These are phyloP conservation scores for Pterocarpus macrocarpus DNA, from an alignment of 306 rosid genomes.

Conservation along the genomic window DNA sequence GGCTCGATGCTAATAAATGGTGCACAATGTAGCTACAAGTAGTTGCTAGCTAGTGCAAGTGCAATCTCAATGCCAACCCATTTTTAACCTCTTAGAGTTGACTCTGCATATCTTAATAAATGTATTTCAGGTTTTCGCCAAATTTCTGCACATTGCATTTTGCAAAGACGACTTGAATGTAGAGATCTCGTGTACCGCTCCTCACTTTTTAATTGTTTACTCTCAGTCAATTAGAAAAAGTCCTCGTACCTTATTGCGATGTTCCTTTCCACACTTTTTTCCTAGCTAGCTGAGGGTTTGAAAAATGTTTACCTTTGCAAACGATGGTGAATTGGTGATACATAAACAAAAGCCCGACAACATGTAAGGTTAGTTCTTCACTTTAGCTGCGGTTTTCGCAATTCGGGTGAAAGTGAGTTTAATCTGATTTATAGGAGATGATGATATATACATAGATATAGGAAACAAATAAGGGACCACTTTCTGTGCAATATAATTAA, in stretches of 20 bases:
- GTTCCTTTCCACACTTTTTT: background rate
- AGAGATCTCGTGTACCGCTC: background rate
- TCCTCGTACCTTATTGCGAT: background rate
- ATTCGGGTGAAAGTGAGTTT: constrained; percentile 33
- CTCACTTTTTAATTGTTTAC: constrained; percentile 5
- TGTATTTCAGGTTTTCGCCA: constrained; percentile 22
- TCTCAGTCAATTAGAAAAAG: constrained; percentile 1
- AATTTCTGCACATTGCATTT: background rate
- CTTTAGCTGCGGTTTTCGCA: constrained; percentile 37
- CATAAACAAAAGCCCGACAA: constrained; percentile 42
- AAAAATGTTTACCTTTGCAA: constrained; percentile 3
- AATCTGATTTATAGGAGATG: background rate
- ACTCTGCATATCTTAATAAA: constrained; percentile 41
- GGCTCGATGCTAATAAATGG: background rate
- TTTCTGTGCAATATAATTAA: constrained; percentile 35
- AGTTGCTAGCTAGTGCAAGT: background rate
- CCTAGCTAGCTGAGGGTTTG: constrained; percentile 6
- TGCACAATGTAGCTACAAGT: background rate
- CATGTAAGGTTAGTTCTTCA: constrained; percentile 38
- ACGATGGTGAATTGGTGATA: constrained; percentile 12
- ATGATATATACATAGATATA: background rate
- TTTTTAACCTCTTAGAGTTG: constrained; percentile 26
- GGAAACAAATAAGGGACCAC: constrained; percentile 54
- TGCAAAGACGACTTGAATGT: background rate
- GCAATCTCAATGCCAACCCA: background rate